phyloP scores from a whole-genome alignment of 345 rosid genomes.

The Rhizophora apiculata region DNA sequence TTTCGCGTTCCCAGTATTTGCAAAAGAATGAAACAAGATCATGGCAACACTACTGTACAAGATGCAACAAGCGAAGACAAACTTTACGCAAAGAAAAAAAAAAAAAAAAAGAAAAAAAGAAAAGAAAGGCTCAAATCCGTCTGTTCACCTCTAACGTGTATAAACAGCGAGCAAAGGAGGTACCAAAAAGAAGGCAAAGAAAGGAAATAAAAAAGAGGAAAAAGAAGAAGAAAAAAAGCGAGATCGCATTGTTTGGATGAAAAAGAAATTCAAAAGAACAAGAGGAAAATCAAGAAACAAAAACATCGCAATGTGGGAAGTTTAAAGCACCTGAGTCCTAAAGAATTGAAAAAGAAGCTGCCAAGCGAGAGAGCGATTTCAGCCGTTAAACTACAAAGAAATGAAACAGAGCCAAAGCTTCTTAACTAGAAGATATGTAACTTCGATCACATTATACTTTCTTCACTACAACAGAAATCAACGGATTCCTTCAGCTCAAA shows the following conservation, averaged over 20 bases:
- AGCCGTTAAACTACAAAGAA: neutral
- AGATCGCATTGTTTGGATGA: too few relatives aligned
- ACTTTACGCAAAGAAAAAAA: slow-evolving; percentile 37
- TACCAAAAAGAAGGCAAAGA: neutral
- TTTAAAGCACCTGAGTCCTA: too few relatives aligned
- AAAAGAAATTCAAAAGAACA: too few relatives aligned
- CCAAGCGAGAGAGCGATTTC: neutral
- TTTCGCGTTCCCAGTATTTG: slow-evolving; percentile 25
- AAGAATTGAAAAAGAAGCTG: too few relatives aligned
- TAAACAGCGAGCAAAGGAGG: neutral
- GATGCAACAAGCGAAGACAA: slow-evolving; percentile 30
- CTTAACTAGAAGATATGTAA: neutral
- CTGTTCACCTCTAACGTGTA: slow-evolving; percentile 14
- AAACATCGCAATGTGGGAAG: too few relatives aligned
- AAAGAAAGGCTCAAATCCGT: neutral
- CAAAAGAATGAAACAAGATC: slow-evolving; percentile 43
- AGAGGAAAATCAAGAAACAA: too few relatives aligned
- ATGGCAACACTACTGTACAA: slow-evolving; percentile 32
- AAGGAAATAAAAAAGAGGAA: neutral
- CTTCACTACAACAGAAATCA: neutral
- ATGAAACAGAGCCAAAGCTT: too few relatives aligned
- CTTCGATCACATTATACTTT: too few relatives aligned
- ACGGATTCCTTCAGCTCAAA: neutral
- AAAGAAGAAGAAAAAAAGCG: neutral
- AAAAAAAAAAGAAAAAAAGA: slow-evolving; percentile 12